A percentile compares a stretch with the other conserved stretches of the same genome.
Conservation (phyloP, 2,329 filamentous ascomycete species). For the Lecanicillium sp. region DNA sequence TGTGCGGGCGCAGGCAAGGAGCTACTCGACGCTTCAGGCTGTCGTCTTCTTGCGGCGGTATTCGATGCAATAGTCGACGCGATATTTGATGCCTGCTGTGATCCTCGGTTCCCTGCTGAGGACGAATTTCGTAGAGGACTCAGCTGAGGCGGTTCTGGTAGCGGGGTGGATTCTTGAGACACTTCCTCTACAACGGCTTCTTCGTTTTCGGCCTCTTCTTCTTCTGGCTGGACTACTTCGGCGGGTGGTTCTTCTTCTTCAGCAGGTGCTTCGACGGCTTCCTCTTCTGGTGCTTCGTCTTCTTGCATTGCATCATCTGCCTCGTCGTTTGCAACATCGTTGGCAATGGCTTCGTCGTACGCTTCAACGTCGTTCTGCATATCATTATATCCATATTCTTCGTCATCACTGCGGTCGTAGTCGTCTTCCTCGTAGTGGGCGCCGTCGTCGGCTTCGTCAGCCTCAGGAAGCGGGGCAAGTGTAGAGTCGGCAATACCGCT, state of each 20-base stretch:
- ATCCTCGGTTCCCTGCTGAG: slow-evolving; percentile 43
- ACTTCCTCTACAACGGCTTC: slow-evolving; percentile 34
- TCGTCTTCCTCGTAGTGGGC: slow-evolving; percentile 19
- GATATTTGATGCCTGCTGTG: slow-evolving; percentile 16
- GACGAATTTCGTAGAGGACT: slow-evolving; percentile 48
- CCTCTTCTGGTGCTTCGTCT: not conserved
- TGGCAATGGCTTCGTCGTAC: slow-evolving; percentile 19
- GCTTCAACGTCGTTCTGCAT: slow-evolving; percentile 31
- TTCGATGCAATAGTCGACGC: not conserved
- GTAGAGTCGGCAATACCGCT: slow-evolving; percentile 25
- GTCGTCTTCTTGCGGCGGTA: not conserved
- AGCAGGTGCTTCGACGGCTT: not conserved
- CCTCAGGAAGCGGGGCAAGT: slow-evolving; percentile 5
- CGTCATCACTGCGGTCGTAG: slow-evolving; percentile 30
- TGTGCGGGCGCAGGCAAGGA: not conserved
- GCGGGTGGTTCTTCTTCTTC: slow-evolving; percentile 35
- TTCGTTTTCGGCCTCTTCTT: slow-evolving; percentile 36
- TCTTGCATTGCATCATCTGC: not conserved
- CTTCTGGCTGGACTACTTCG: slow-evolving; percentile 34
- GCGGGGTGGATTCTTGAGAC: slow-evolving; percentile 36
- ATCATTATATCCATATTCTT: slow-evolving; percentile 40
- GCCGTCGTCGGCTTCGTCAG: not conserved
- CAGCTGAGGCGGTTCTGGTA: slow-evolving; percentile 41
- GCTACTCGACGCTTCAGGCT: slow-evolving; percentile 2
- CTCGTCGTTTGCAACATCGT: slow-evolving; percentile 26